phyloP scores from a whole-genome alignment of 805 yeast genomes.

The Starmerella etchellsii region DNA sequence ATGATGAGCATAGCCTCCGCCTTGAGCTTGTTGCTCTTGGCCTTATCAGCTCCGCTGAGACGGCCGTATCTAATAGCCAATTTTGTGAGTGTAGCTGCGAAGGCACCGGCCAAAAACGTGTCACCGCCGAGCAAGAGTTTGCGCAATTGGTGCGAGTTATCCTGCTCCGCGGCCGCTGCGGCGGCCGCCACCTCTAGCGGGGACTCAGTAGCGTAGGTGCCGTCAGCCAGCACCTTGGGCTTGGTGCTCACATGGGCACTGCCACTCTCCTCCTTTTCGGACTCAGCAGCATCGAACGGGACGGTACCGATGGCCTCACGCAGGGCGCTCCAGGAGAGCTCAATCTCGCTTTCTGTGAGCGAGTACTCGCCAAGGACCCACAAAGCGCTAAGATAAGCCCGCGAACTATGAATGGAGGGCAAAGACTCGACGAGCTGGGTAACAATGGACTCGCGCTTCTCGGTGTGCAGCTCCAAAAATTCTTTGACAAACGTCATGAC shows the following conservation, averaged over 20 bases:
- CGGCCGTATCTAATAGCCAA: conserved; percentile 64
- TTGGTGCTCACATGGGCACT: conserved; percentile 18
- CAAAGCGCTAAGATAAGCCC: conserved; percentile 81
- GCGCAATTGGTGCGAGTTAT: conserved; percentile 55
- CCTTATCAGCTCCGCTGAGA: conserved; percentile 30
- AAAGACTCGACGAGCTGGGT: conserved; percentile 49
- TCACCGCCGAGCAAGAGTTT: conserved; percentile 74
- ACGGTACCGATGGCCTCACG: conserved; percentile 78
- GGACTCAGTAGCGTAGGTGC: conserved; percentile 93
- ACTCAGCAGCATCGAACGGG: conserved; percentile 43
- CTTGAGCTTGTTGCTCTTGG: conserved; percentile 60
- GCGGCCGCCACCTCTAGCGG: conserved; percentile 45
- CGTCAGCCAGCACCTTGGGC: conserved; percentile 92
- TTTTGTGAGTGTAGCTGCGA: conserved; percentile 80
- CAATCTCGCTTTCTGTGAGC: conserved; percentile 54
- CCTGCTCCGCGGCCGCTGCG: conserved; percentile 26
- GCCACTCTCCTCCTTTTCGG: conserved; percentile 22
- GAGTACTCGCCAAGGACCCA: conserved; percentile 96
- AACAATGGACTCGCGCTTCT: conserved; percentile 53
- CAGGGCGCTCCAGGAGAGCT: conserved; percentile 75
- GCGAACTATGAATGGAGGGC: conserved; percentile 64
- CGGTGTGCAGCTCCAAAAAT: conserved; percentile 83
- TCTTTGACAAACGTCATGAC: conserved; percentile 87
- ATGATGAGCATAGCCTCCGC: conserved; percentile 90
- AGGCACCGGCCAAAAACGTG: conserved; percentile 76